phyloP scores from a whole-genome alignment of 1,139 yeast genomes.

The Zygosaccharomyces pseudobailii region DNA sequence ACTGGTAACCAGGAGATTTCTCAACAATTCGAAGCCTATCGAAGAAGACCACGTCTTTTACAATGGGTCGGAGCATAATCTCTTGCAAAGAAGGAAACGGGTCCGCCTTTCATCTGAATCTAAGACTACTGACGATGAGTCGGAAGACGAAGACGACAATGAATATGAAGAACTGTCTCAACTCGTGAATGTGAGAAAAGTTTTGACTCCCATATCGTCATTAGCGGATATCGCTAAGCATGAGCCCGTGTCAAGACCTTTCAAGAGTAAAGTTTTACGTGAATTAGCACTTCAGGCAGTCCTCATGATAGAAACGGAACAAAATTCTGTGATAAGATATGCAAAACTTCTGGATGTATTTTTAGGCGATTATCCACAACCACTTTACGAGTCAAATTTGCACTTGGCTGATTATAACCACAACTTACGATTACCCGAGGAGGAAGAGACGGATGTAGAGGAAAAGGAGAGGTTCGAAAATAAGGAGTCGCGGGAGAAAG shows the following conservation, averaged over 20 bases:
- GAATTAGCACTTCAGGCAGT: constrained; percentile 67
- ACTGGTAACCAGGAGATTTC: constrained; percentile 33
- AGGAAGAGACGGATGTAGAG: constrained; percentile 25
- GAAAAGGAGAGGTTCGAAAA: constrained; percentile 17
- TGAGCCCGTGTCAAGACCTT: constrained; percentile 65
- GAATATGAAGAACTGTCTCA: constrained; percentile 39
- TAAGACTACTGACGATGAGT: constrained; percentile 33
- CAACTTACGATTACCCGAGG: constrained; percentile 37
- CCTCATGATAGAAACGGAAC: constrained; percentile 75
- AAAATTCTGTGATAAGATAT: constrained; percentile 63
- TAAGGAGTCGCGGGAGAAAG: constrained; percentile 25
- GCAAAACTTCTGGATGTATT: constrained; percentile 69
- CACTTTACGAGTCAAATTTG: constrained; percentile 57
- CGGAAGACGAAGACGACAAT: constrained; percentile 34
- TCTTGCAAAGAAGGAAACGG: constrained; percentile 31
- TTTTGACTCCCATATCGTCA: constrained; percentile 71
- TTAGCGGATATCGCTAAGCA: constrained; percentile 77
- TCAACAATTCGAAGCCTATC: constrained; percentile 37
- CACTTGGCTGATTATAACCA: constrained; percentile 69
- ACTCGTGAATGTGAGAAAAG: constrained; percentile 43
- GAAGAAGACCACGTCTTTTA: constrained; percentile 35
- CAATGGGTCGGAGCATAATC: constrained; percentile 34
- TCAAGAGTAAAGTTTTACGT: constrained; percentile 45
- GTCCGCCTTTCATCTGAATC: constrained; percentile 22
- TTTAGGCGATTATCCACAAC: constrained; percentile 80